Evolutionary conservation across 2,329 filamentous ascomycete genomes (phyloP).

Genomic region (Xylariaceae sp.): DNA sequence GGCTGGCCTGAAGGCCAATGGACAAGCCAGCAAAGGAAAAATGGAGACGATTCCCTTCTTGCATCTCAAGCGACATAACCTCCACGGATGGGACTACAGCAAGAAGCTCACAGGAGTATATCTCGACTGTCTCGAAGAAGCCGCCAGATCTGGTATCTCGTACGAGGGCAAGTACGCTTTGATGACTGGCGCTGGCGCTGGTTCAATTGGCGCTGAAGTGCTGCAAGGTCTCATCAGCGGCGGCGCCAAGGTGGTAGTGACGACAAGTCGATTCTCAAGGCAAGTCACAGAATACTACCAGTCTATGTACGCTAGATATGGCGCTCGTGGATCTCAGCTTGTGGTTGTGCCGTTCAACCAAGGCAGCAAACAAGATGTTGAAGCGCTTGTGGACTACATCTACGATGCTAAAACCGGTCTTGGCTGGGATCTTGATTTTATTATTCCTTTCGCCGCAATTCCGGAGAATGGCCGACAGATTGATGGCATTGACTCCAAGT

Average conservation of each 20-base stretch:
- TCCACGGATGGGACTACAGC: slow-evolving; percentile 98
- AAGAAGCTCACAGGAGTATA: slow-evolving; percentile 96
- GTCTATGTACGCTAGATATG: slow-evolving; percentile 93
- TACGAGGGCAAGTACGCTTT: slow-evolving; percentile 94
- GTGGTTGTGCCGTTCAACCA: slow-evolving; percentile 99
- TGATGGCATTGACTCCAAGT: slow-evolving; percentile 93
- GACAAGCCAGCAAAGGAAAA: slow-evolving; percentile 72
- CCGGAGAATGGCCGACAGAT: slow-evolving; percentile 98
- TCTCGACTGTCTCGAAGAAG: slow-evolving; percentile 85
- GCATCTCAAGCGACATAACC: slow-evolving; percentile 89
- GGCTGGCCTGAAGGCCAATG: slow-evolving; percentile 48
- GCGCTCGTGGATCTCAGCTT: slow-evolving; percentile 90
- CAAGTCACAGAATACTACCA: slow-evolving; percentile 99
- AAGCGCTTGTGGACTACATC: slow-evolving; percentile 91
- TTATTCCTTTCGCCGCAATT: slow-evolving; percentile 95
- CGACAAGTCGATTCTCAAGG: slow-evolving; percentile 92
- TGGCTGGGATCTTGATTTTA: slow-evolving; percentile 95
- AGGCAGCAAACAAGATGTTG: slow-evolving; percentile 96
- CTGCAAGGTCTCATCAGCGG: slow-evolving; percentile 94
- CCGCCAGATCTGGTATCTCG: slow-evolving; percentile 81
- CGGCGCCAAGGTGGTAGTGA: slow-evolving; percentile 94
- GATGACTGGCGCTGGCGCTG: slow-evolving; percentile 97
- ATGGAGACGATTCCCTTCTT: slow-evolving; percentile 97
- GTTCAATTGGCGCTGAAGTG: slow-evolving; percentile 96
- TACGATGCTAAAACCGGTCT: slow-evolving; percentile 95